Evolutionary conservation across 768 basidiomycete genomes (phyloP).

Genomic region (Suillus ampliporus): DNA sequence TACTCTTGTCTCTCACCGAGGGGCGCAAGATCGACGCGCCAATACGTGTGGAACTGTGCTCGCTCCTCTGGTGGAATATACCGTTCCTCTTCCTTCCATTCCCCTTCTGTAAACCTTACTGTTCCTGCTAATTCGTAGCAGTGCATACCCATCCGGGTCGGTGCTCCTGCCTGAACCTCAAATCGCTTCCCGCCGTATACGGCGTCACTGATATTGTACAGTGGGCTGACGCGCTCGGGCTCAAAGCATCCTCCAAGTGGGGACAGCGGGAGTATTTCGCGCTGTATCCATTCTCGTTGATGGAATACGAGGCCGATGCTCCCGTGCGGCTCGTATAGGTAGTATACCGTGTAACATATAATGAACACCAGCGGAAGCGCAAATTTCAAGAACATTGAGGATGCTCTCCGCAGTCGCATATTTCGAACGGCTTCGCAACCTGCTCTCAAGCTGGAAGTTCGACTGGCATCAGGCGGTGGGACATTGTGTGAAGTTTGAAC

Average conservation of each 20-base stretch:
- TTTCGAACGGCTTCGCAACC: background rate
- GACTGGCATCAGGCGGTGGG: background rate
- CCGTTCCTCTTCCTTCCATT: constrained; percentile 5
- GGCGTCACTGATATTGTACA: constrained; percentile 71
- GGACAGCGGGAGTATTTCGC: constrained; percentile 66
- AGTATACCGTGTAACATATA: constrained; percentile 44
- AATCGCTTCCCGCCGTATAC: constrained; percentile 67
- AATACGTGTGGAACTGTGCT: constrained; percentile 89
- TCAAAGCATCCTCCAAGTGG: constrained; percentile 81
- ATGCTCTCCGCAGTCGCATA: constrained; percentile 34
- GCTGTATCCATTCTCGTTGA: constrained; percentile 71
- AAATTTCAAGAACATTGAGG: constrained; percentile 47
- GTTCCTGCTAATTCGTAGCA: constrained; percentile 94
- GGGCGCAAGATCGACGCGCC: constrained; percentile 84
- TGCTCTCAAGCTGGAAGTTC: background rate
- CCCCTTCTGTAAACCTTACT: constrained; percentile 45
- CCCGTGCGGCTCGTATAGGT: constrained; percentile 65
- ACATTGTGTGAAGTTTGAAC: background rate
- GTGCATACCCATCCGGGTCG: constrained; percentile 80
- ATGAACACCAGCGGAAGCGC: constrained; percentile 41
- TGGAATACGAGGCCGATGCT: constrained; percentile 88
- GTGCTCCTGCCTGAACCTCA: constrained; percentile 81
- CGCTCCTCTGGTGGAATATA: constrained; percentile 48
- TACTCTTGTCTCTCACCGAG: constrained; percentile 84
- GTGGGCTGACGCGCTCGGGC: constrained; percentile 57